These are phyloP conservation scores for Penicillium roqueforti DNA, from an alignment of 495 filamentous ascomycete genomes.

Conservation along the genomic window DNA sequence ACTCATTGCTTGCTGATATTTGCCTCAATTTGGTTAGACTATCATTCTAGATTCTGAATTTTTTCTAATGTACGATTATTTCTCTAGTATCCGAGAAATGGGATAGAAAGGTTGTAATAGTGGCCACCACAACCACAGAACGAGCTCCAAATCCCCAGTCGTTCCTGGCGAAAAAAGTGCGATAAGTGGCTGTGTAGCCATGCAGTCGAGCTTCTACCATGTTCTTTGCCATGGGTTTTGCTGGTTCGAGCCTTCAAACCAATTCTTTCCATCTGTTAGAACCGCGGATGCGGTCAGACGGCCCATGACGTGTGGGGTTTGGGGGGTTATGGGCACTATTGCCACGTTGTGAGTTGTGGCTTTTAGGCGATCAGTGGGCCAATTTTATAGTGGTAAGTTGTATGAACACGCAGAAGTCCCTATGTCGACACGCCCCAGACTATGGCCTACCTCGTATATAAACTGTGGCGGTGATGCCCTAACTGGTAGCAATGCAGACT, in stretches of 20 bases:
- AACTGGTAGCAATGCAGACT: neutral
- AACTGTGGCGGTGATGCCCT: conserved; percentile 6
- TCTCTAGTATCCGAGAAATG: neutral
- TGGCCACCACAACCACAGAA: conserved; percentile 5
- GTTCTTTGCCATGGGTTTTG: conserved; percentile 5
- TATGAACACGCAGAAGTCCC: conserved; percentile 8
- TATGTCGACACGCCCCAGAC: neutral
- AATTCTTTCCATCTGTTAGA: conserved; percentile 3
- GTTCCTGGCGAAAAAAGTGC: conserved; percentile 1
- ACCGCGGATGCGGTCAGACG: conserved; percentile 14
- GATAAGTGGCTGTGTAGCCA: conserved; percentile 9
- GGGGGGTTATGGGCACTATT: conserved; percentile 7
- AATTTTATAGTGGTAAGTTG: neutral
- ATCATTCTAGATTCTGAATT: neutral
- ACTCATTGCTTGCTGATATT: neutral
- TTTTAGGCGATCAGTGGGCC: neutral
- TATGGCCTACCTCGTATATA: neutral
- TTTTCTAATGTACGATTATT: neutral
- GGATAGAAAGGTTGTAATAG: conserved; percentile 2
- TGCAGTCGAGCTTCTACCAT: conserved; percentile 6
- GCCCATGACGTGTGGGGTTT: conserved; percentile 14
- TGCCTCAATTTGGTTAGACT: neutral
- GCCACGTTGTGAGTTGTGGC: conserved; percentile 8
- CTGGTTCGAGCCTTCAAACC: neutral
- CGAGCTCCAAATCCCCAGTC: neutral